Evolutionary conservation across 352 stramenopile species (phyloP).

Genomic region (Blastocystis sp.): DNA sequence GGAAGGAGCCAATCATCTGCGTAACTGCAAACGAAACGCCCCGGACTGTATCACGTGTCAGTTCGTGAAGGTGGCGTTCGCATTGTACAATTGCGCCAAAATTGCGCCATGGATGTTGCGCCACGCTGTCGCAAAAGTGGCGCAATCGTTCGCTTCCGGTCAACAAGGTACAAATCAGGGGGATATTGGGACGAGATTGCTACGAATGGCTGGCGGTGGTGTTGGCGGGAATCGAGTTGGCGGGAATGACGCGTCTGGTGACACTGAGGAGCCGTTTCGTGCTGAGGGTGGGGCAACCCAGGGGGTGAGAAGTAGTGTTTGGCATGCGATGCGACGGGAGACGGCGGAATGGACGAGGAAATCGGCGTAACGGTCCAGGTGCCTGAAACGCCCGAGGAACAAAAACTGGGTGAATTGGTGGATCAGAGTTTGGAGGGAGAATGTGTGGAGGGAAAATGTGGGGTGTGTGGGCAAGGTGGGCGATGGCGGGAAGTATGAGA

Average conservation of each 20-base stretch:
- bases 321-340: not conserved
- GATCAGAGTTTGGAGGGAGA: not conserved
- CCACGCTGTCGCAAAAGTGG: conserved; percentile 38
- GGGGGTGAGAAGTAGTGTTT: not conserved
- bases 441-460: not conserved
- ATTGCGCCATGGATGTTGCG: too few relatives aligned
- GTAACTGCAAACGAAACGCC: conserved; percentile 8
- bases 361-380: conserved; percentile 9
- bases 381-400: not conserved
- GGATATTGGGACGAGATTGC: not conserved
- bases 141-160: conserved; percentile 57
- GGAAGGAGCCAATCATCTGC: not conserved
- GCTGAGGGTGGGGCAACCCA: too few relatives aligned
- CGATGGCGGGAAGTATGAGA: not conserved
- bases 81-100: too few relatives aligned
- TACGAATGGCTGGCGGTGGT: conserved; percentile 29
- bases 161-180: conserved; percentile 57
- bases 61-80: conserved; percentile 58
- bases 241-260: too few relatives aligned
- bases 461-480: not conserved
- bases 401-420: not conserved
- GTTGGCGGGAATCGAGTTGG: not conserved
- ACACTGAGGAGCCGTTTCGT: too few relatives aligned
- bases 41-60: conserved; percentile 56
- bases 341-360: not conserved